Percentiles rank a stretch among this genome's conserved stretches.
These are phyloP conservation scores for Trypanosomatidae sp. DNA, from an alignment of 208 protist genomes.

Conservation along the genomic window DNA sequence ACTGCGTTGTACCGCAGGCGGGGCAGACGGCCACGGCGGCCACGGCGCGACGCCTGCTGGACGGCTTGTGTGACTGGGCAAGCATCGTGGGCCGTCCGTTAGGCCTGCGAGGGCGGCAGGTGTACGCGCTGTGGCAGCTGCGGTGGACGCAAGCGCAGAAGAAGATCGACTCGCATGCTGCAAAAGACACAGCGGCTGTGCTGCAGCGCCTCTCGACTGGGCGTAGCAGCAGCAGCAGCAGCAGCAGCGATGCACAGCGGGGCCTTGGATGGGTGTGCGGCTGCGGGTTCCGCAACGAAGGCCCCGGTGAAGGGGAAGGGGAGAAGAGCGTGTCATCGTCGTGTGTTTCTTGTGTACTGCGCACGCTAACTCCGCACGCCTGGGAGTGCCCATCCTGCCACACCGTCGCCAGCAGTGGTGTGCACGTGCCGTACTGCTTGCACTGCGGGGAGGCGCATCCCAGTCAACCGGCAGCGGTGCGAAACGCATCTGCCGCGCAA, in stretches of 20 bases:
- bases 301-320: too few species aligned
- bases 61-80: constrained; percentile 28
- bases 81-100: constrained; percentile 32
- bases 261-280: constrained; percentile 29
- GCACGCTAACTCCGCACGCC: constrained; percentile 27
- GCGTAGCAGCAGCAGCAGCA: too few species aligned
- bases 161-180: not conserved
- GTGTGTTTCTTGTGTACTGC: constrained; percentile 49
- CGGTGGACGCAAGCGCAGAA: constrained; percentile 14
- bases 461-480: not conserved
- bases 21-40: constrained; percentile 1
- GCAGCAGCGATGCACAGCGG: not conserved
- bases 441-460: constrained; percentile 59
- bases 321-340: not conserved
- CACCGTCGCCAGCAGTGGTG: constrained; percentile 31
- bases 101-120: constrained; percentile 13
- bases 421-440: constrained; percentile 43
- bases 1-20: constrained; percentile 17
- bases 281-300: constrained; percentile 40
- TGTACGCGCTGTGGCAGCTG: constrained; percentile 30
- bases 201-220: not conserved
- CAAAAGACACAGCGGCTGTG: not conserved
- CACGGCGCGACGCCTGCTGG: constrained; percentile 28
- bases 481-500: too few species aligned
- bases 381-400: constrained; percentile 65